These are phyloP conservation scores for Camellia japonica DNA, from an alignment of 148 eudicot genomes.

Conservation along the genomic window DNA sequence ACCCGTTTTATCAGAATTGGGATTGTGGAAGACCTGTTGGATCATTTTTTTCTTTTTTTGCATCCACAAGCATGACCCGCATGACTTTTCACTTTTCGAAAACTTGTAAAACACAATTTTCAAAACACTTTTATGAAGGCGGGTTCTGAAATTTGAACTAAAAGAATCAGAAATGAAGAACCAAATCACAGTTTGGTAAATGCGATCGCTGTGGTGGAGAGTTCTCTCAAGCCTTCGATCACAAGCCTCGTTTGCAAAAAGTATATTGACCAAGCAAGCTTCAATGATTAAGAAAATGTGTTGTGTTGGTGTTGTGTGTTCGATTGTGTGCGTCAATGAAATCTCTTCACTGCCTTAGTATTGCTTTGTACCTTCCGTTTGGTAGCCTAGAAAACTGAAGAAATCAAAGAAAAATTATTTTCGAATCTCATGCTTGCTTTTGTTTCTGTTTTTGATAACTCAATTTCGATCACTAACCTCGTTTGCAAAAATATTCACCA, in stretches of 20 bases:
- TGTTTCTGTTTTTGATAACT: no score
- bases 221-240: constrained; percentile 6
- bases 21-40: no score
- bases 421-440: no score
- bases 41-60: no score
- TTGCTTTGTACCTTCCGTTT: background rate
- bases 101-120: no score
- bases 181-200: background rate
- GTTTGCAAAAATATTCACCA: background rate
- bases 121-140: no score
- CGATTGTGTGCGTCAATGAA: no score
- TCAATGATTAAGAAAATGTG: background rate
- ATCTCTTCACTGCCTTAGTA: no score
- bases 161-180: background rate
- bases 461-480: background rate
- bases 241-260: background rate
- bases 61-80: no score
- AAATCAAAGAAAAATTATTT: background rate
- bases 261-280: background rate
- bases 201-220: background rate
- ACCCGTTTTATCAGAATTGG: no score
- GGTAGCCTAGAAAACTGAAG: background rate
- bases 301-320: background rate
- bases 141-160: no score
- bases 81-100: no score